phyloP scores from a whole-genome alignment of 352 stramenopile species.

The Globisporangium spiculum region DNA sequence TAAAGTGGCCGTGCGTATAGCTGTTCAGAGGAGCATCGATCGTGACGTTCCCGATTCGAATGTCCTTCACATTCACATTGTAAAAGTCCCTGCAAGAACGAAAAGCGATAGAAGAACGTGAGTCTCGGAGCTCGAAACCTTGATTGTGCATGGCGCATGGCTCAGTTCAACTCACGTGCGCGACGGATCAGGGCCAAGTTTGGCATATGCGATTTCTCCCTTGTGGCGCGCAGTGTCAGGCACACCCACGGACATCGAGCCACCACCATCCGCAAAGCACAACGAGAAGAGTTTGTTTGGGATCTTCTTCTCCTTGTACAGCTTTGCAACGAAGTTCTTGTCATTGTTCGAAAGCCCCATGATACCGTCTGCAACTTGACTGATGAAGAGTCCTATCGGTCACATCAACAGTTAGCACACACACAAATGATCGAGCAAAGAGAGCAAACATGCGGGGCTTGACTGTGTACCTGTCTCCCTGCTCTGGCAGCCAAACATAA shows the following conservation, averaged over 20 bases:
- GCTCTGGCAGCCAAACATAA: slow-evolving; percentile 80
- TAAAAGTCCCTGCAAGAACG: slow-evolving; percentile 47
- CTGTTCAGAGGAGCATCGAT: slow-evolving; percentile 48
- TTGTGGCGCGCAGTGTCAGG: slow-evolving; percentile 49
- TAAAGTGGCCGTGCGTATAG: slow-evolving; percentile 55
- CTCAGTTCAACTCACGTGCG: slow-evolving; percentile 21
- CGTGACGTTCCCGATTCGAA: slow-evolving; percentile 56
- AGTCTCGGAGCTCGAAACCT: neutral
- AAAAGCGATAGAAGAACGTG: neutral
- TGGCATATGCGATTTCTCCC: slow-evolving; percentile 53
- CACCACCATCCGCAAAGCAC: slow-evolving; percentile 69
- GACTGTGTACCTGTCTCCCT: slow-evolving; percentile 47
- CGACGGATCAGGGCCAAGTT: slow-evolving; percentile 33
- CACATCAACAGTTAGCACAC: neutral
- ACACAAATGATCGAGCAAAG: neutral
- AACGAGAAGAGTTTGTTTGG: slow-evolving; percentile 72
- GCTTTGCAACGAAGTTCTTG: slow-evolving; percentile 71
- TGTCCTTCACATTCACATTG: slow-evolving; percentile 60
- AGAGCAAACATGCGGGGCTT: neutral
- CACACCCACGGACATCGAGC: slow-evolving; percentile 64
- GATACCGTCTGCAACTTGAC: slow-evolving; percentile 79
- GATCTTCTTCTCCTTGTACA: slow-evolving; percentile 81
- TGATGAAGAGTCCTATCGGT: slow-evolving; percentile 64
- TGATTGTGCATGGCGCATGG: neutral
- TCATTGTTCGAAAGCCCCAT: slow-evolving; percentile 78